Percentiles rank a stretch among this genome's conserved stretches.
phyloP scores from a whole-genome alignment of 441 rosid species.

The Dalechampia spathulata region DNA sequence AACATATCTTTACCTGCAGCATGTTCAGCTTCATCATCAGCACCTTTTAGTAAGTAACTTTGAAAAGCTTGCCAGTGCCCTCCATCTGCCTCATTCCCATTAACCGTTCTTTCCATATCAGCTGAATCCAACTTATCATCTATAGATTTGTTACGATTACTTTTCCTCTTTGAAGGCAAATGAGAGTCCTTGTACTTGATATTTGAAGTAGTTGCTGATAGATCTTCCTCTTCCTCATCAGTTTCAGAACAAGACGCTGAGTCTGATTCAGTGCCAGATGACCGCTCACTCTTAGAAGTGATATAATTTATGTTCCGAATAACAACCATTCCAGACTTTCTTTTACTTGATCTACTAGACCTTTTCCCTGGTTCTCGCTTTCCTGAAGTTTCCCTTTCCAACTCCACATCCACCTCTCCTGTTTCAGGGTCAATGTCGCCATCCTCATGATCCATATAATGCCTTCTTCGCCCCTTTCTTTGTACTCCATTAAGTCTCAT shows the following conservation, averaged over 20 bases:
- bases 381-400: conserved; percentile 28
- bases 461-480: conserved; percentile 47
- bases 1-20: conserved; percentile 28
- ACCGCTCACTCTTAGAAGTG: conserved; percentile 52
- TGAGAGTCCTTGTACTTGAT: conserved; percentile 23
- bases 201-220: conserved; percentile 18
- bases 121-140: no score
- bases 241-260: conserved; percentile 51
- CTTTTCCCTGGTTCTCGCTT: conserved; percentile 29
- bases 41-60: conserved; percentile 60
- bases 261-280: conserved; percentile 49
- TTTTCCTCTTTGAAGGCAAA: conserved; percentile 33
- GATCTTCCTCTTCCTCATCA: conserved; percentile 39
- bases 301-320: conserved; percentile 84
- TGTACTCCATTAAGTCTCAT: conserved; percentile 43
- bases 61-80: conserved; percentile 95
- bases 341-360: conserved; percentile 45
- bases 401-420: conserved; percentile 40
- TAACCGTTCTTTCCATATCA: conserved; percentile 31
- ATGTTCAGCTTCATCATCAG: conserved; percentile 62
- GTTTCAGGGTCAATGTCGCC: conserved; percentile 35
- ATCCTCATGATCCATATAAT: conserved; percentile 54
- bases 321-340: conserved; percentile 67
- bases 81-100: conserved; percentile 51
- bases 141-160: no score